These are phyloP conservation scores for Mariannaea sp. DNA, from an alignment of 2,329 filamentous ascomycete species.

Conservation along the genomic window DNA sequence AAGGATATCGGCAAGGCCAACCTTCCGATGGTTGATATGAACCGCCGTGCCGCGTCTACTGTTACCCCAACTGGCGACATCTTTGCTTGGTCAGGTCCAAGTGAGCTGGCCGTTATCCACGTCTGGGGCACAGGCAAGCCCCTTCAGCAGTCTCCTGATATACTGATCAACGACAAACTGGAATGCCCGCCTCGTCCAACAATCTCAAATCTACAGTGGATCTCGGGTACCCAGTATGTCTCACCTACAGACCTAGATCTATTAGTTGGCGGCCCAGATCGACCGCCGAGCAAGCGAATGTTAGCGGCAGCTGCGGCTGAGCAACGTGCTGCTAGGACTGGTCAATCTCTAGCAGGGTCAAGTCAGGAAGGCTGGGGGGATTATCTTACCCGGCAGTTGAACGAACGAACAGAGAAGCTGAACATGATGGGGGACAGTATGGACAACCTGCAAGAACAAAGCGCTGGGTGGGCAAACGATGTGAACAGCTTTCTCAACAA, in stretches of 20 bases:
- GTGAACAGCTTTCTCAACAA: constrained; percentile 83
- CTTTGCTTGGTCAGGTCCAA: constrained; percentile 86
- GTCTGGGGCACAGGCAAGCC: constrained; percentile 78
- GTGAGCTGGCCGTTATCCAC: constrained; percentile 81
- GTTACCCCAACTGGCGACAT: constrained; percentile 82
- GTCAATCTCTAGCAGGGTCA: constrained; percentile 36
- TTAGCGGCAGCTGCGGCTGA: constrained; percentile 78
- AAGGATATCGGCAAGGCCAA: constrained; percentile 77
- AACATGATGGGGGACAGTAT: constrained; percentile 83
- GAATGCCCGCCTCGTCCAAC: constrained; percentile 80
- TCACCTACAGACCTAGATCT: constrained; percentile 87
- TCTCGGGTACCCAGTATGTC: constrained; percentile 90
- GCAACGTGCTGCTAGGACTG: constrained; percentile 60
- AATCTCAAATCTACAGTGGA: constrained; percentile 96
- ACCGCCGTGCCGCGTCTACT: constrained; percentile 69
- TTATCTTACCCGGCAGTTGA: constrained; percentile 84
- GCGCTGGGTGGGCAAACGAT: constrained; percentile 82
- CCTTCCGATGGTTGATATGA: constrained; percentile 73
- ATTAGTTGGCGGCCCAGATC: constrained; percentile 84
- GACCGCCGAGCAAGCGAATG: constrained; percentile 89
- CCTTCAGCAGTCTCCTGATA: constrained; percentile 69
- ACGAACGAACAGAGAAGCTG: constrained; percentile 88
- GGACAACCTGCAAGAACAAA: constrained; percentile 80
- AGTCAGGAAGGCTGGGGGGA: constrained; percentile 70
- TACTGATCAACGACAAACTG: constrained; percentile 77